Evolutionary conservation across 2,329 filamentous ascomycete species (phyloP).

Genomic region (Aureobasidium zeae): DNA sequence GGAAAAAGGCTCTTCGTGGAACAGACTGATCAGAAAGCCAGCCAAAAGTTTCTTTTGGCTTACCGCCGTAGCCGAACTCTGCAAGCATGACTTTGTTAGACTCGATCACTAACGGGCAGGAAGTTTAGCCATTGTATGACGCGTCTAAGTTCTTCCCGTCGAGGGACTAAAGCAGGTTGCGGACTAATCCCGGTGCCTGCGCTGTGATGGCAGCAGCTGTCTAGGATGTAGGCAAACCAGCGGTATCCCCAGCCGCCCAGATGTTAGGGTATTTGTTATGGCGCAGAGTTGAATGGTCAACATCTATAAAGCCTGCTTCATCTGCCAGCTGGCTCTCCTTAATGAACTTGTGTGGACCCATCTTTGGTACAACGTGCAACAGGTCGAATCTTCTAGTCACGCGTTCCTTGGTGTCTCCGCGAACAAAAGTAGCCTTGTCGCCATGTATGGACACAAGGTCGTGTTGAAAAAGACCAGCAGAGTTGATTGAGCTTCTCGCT

Average conservation of each 20-base stretch:
- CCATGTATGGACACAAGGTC: conserved; percentile 31
- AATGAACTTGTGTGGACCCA: conserved; percentile 30
- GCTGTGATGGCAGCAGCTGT: conserved; percentile 33
- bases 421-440: conserved; percentile 29
- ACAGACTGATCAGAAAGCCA: conserved; percentile 48
- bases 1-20: conserved; percentile 50
- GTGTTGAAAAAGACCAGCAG: conserved; percentile 31
- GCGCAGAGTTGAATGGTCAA: conserved; percentile 28
- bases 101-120: conserved; percentile 34
- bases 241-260: conserved; percentile 33
- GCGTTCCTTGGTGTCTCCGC: conserved; percentile 20
- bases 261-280: conserved; percentile 33
- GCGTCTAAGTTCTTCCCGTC: conserved; percentile 24
- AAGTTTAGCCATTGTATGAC: conserved; percentile 33
- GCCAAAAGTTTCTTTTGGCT: conserved; percentile 54
- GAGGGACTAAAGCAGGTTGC: conserved; percentile 27
- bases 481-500: conserved; percentile 29
- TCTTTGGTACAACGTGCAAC: conserved; percentile 32
- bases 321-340: conserved; percentile 29
- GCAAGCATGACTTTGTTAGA: conserved; percentile 55
- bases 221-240: conserved; percentile 32
- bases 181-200: conserved; percentile 29
- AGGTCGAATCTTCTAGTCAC: conserved; percentile 31
- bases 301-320: conserved; percentile 31
- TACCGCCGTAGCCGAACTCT: conserved; percentile 56